Evolutionary conservation across 176 grass and related monocot genomes (phyloP).

Genomic region (Elymus sibiricus): DNA sequence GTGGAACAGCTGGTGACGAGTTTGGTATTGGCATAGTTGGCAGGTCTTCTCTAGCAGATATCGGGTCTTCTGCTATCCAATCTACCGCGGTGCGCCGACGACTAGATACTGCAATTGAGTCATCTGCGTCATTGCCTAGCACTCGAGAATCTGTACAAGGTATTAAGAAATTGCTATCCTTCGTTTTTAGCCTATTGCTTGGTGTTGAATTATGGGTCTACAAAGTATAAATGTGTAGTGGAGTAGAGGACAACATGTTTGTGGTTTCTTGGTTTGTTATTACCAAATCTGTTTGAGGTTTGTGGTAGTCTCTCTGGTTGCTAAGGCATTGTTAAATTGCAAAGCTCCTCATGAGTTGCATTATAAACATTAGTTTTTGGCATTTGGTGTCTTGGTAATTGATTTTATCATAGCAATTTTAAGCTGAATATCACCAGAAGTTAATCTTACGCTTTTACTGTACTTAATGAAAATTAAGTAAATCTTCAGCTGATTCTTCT

Average conservation of each 20-base stretch:
- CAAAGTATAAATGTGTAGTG: not conserved
- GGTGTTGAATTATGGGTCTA: not conserved
- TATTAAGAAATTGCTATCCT: constrained; percentile 17
- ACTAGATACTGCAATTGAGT: constrained; percentile 50
- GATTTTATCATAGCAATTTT: not conserved
- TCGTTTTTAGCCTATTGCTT: not conserved
- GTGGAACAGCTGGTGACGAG: not conserved
- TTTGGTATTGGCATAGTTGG: constrained; percentile 11
- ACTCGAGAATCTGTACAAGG: constrained; percentile 64
- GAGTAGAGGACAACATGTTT: not conserved
- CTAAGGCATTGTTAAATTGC: not conserved
- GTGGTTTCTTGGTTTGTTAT: too few species aligned
- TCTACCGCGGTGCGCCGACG: constrained; percentile 35
- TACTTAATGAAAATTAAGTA: not conserved
- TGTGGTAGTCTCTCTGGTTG: not conserved
- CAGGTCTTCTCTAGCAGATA: constrained; percentile 13
- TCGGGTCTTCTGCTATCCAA: constrained; percentile 30
- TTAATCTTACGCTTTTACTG: not conserved
- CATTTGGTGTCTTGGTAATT: constrained; percentile 1
- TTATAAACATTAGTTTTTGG: not conserved
- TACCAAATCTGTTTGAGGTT: constrained; percentile 2
- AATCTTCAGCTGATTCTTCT: not conserved
- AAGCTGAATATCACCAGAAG: not conserved
- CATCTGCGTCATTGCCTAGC: constrained; percentile 67
- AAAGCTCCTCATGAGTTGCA: not conserved